Evolutionary conservation across 2,329 filamentous ascomycete genomes (phyloP), one percentile per base, ranked within the genome.

Genomic region (Fusarium annulatum): DNA sequence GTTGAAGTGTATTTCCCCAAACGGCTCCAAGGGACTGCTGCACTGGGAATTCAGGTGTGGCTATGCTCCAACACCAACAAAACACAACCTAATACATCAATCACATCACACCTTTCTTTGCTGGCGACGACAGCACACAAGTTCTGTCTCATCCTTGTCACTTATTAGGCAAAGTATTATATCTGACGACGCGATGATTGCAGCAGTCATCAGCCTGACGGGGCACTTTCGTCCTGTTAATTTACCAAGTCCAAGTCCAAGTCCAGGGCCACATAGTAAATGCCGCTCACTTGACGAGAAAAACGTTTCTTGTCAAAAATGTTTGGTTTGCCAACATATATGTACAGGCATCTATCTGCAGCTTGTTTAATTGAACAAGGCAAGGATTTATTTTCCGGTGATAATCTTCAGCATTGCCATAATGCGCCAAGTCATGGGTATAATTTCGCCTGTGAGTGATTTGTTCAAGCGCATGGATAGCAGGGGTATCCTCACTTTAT

Each of bases 401-500:
- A 28, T 45, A 64, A 45, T 49, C 33, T 23, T 18, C 28, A 23
- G 36, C 33, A 45, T 59, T 64, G 52, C 19, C 30, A 70, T 60
- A 52, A 53, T 42, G 28, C 38, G 46, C 45, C 64, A 43, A 57
- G 45, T 38, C 21, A 21, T 33, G 58, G 34, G 59, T 36, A 65
- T 38, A 65, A 70, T 69, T 30, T 69, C 60, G 46, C 58, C 62
- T 70, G 26, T 39, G 36, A 48, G 42, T 53, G 30, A 55, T 57
- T 57, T 55, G 61, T 59, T 59, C 60, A 41, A 26, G 45, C 36
- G 46, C 63, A 67, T 67, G 30, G 42, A 43, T 33, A n/a, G n/a
- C 61, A 70, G 61, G 67, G 67, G 26, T 66, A 56, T 36, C 42
- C 61, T 70, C 61, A 71, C 36, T 41, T 61, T 53, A 71, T 71